phyloP scores from a whole-genome alignment of 2,329 filamentous ascomycete species.

The Sclerotinia glacialis region DNA sequence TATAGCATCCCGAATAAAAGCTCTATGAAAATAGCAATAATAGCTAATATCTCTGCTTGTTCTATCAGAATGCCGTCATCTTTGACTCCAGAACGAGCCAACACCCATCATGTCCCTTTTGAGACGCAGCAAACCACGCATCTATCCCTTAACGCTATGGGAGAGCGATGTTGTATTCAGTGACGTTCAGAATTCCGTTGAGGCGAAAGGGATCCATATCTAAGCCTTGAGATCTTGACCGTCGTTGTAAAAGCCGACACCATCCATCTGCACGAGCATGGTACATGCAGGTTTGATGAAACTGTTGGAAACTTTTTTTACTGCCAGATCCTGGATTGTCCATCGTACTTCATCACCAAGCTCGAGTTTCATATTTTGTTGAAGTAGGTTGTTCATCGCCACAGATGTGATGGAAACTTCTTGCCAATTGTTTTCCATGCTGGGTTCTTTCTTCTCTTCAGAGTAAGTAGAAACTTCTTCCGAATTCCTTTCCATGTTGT shows the following conservation, averaged over 20 bases:
- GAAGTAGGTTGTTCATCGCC: slow-evolving; percentile 23
- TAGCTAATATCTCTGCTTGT: neutral
- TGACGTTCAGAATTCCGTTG: neutral
- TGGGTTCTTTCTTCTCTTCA: neutral
- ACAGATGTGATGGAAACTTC: slow-evolving; percentile 29
- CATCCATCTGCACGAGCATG: slow-evolving; percentile 33
- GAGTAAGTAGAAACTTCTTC: slow-evolving; percentile 30
- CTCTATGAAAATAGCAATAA: neutral
- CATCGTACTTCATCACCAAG: slow-evolving; percentile 31
- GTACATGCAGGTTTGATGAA: slow-evolving; percentile 26
- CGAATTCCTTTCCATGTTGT: slow-evolving; percentile 23
- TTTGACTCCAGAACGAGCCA: neutral
- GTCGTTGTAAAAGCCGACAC: slow-evolving; percentile 33
- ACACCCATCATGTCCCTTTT: neutral
- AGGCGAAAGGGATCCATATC: neutral
- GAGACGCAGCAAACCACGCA: neutral
- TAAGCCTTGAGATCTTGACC: slow-evolving; percentile 18
- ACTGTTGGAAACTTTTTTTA: slow-evolving; percentile 15
- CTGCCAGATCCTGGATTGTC: slow-evolving; percentile 22
- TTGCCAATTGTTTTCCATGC: slow-evolving; percentile 25
- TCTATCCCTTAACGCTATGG: neutral
- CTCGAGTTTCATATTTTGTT: slow-evolving; percentile 28
- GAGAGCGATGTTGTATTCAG: neutral
- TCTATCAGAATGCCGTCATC: neutral
- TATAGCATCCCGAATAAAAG: neutral